Base-by-base conservation (phyloP, 2,329 filamentous ascomycete genomes). In the Aspergillus neoniger region DNA sequence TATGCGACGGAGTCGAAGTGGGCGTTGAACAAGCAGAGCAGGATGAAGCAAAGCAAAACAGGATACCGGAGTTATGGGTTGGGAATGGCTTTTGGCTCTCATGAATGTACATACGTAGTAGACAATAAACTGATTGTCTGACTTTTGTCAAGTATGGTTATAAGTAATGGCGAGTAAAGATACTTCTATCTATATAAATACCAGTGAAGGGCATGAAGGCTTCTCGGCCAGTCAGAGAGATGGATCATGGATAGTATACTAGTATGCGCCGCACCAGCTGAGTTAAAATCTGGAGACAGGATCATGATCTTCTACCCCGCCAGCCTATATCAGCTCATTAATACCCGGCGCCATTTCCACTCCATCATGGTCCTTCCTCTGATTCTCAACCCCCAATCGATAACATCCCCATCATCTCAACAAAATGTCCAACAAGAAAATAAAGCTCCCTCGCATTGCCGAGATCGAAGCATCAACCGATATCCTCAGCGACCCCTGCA, bases 1-100 rank as follows among this genome's bases (percentile, higher is more conserved):
- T 50, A 79, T 89, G 67, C 85, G 84, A 69, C 80, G 82, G 58
- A 79, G 79, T 58, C 82, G 82, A 51, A 86, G 71, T 64, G 71
- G 72, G 30, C 71, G 72, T 32, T 75, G 61, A 50, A 30, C 6
- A 15, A 10, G 17, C 15, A 6, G 5, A 10, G 17, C n/a, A 21
- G 25, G 14, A 12, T 5, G 10, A 9, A 30, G 9, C 10, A 44
- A 12, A 23, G 14, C 41, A 12, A 36, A 36, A 21, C 5, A 14
- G n/a, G 9, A 15, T 30, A 23, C 23, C 3, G 8, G 23, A 49
- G 32, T 36, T 36, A 14, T 10, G 25, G n/a, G 15, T 23, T 36
- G 8, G 49, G 30, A 17, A 43, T 43, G 39, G 39, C 0, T 19
- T 36, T 36, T 14, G 1, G 32, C 32, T 36, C 12, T 36, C 12